Base-by-base conservation (phyloP, 2,329 filamentous ascomycete genomes). In the Penicillium italicum region DNA sequence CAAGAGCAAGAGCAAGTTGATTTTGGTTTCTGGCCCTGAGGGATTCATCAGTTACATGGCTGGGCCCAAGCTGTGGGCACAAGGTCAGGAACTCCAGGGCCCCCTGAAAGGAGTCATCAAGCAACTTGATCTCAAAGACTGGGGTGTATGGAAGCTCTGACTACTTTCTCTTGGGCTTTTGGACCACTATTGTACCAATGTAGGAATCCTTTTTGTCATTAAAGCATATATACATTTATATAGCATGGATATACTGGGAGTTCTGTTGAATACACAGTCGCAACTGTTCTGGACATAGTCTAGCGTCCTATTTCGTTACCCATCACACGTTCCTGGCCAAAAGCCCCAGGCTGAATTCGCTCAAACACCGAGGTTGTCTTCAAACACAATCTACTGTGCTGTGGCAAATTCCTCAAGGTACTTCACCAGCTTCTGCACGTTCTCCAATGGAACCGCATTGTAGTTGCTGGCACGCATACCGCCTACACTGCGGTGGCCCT, bases 401-500 rank as follows among this genome's bases (percentile, higher is more conserved):
- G 58, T 63, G 40, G 82, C 83, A 73, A 80, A 87, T 22, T 84
- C 82, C 51, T 82, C 75, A 50, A 80, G 66, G 59, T 76, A 80
- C 20, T 62, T 63, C 16, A 64, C 69, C 36, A 72, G 59, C 57
- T 74, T 78, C 62, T 79, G 70, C 10, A 77, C 76, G 45, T 73
- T 76, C 46, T 73, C 71, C 54, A 77, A 55, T 0, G 88, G 74
- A 40, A 97, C 86, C 2, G 90, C 88, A 75, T 96, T 97, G 77
- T 97, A 97, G 72, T 94, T 96, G 73, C 84, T 89, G 20, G 87
- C 88, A 14, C 93, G 84, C 58, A 97, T 92, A 28, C 92, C 92
- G 16, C 91, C 90, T 2, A 97, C 87, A 57, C 83, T 89, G 58
- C 93, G 83, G 72, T 97, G 93, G 0, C 93, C 93, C 78, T 96